Evolutionary conservation across 2,329 filamentous ascomycete species (phyloP).

Genomic region (Penicillium corylophilum): DNA sequence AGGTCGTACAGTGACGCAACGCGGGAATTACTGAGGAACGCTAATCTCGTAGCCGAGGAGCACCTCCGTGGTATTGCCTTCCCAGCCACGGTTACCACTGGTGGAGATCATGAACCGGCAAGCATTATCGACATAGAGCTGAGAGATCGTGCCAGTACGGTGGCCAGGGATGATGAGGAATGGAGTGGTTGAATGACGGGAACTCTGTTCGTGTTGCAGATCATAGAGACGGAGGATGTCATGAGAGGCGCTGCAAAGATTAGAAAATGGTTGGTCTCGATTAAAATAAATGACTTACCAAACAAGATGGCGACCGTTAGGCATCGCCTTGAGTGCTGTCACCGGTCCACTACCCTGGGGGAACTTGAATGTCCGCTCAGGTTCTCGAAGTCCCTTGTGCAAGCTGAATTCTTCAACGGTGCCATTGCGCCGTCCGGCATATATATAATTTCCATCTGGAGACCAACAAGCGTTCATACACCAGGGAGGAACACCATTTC

Average conservation of each 20-base stretch:
- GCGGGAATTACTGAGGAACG: slow-evolving; percentile 34
- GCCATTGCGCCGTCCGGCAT: slow-evolving; percentile 83
- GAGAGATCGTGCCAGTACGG: slow-evolving; percentile 81
- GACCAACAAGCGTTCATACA: slow-evolving; percentile 98
- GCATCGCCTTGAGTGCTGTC: slow-evolving; percentile 84
- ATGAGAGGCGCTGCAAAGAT: slow-evolving; percentile 69
- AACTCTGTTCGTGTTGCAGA: slow-evolving; percentile 63
- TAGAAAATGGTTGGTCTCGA: background rate
- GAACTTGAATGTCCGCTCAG: slow-evolving; percentile 79
- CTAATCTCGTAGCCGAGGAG: slow-evolving; percentile 91
- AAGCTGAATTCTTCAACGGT: slow-evolving; percentile 94
- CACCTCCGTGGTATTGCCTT: slow-evolving; percentile 84
- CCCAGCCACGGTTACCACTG: slow-evolving; percentile 92
- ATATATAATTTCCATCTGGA: slow-evolving; percentile 91
- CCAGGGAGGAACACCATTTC: slow-evolving; percentile 77
- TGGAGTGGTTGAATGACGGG: slow-evolving; percentile 77
- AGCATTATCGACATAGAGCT: slow-evolving; percentile 81
- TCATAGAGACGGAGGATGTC: slow-evolving; percentile 95
- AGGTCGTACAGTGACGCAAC: background rate
- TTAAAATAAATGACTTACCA: slow-evolving; percentile 56
- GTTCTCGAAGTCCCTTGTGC: slow-evolving; percentile 72
- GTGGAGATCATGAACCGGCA: slow-evolving; percentile 89
- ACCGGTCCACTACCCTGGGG: slow-evolving; percentile 86
- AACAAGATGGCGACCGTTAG: slow-evolving; percentile 85
- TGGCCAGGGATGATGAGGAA: slow-evolving; percentile 96